These are phyloP conservation scores for Aphanomyces invadans DNA, from an alignment of 352 stramenopile genomes.

Conservation along the genomic window DNA sequence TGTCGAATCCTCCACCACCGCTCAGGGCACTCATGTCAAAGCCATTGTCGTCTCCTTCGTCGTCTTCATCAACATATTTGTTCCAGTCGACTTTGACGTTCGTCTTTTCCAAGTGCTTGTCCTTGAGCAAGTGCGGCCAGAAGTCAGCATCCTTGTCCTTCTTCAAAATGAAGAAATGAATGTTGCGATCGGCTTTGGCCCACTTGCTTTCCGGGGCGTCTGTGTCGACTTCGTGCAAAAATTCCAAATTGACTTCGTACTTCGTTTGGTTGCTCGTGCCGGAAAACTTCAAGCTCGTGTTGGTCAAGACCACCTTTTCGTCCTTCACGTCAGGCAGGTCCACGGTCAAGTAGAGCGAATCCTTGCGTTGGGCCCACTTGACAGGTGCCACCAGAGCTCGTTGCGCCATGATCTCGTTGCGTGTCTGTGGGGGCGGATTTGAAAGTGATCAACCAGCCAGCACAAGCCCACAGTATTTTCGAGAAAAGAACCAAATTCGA, in stretches of 20 bases:
- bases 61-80: slow-evolving; percentile 96
- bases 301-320: slow-evolving; percentile 85
- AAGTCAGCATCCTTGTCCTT: slow-evolving; percentile 91
- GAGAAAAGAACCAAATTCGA: slow-evolving; percentile 6
- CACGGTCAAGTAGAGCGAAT: slow-evolving; percentile 95
- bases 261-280: slow-evolving; percentile 87
- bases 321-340: slow-evolving; percentile 91
- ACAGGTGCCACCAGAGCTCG: slow-evolving; percentile 81
- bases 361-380: slow-evolving; percentile 95
- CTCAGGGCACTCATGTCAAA: slow-evolving; percentile 85
- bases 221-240: slow-evolving; percentile 92
- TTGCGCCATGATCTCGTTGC: background rate
- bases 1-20: slow-evolving; percentile 90
- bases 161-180: slow-evolving; percentile 96
- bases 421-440: background rate
- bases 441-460: slow-evolving; percentile 9
- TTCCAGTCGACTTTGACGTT: slow-evolving; percentile 95
- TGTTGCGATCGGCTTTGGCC: slow-evolving; percentile 90
- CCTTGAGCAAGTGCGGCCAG: slow-evolving; percentile 92
- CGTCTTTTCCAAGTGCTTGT: slow-evolving; percentile 96
- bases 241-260: slow-evolving; percentile 93
- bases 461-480: background rate
- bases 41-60: slow-evolving; percentile 83
- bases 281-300: slow-evolving; percentile 86
- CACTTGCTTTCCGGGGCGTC: slow-evolving; percentile 90